These are phyloP conservation scores for Metarhizium anisopliae DNA, from an alignment of 2,329 filamentous ascomycete species.

Conservation along the genomic window DNA sequence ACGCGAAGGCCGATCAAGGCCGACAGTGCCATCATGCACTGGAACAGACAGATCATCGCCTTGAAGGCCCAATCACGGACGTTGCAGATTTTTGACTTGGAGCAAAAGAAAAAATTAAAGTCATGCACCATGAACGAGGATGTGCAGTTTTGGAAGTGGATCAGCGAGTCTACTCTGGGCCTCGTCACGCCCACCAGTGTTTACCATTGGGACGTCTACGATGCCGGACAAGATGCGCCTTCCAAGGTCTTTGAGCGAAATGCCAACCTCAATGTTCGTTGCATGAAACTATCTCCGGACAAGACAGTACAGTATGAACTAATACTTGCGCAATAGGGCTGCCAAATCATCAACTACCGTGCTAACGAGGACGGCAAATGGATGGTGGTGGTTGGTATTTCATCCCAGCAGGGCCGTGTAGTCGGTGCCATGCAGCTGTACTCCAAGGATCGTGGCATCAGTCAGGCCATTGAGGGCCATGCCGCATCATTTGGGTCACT, in stretches of 20 bases:
- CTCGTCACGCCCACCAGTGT: constrained; percentile 85
- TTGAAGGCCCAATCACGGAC: constrained; percentile 91
- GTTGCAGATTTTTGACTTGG: constrained; percentile 94
- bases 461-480: constrained; percentile 95
- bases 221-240: constrained; percentile 66
- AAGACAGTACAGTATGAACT: background rate
- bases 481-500: constrained; percentile 90
- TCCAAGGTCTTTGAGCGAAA: constrained; percentile 94
- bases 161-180: constrained; percentile 79
- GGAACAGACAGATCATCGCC: constrained; percentile 90
- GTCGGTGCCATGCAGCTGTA: constrained; percentile 96
- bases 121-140: constrained; percentile 95
- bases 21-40: constrained; percentile 99
- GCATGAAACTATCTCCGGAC: background rate
- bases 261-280: constrained; percentile 70
- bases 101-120: constrained; percentile 90
- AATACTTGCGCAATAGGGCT: constrained; percentile 49
- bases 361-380: constrained; percentile 93
- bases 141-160: constrained; percentile 99
- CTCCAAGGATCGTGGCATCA: constrained; percentile 91
- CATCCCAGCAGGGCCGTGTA: constrained; percentile 84
- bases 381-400: constrained; percentile 97
- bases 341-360: constrained; percentile 99
- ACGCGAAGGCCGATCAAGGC: constrained; percentile 94
- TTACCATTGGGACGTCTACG: constrained; percentile 97